phyloP scores from a whole-genome alignment of 176 grass and related monocot species.

The Olyra latifolia region DNA sequence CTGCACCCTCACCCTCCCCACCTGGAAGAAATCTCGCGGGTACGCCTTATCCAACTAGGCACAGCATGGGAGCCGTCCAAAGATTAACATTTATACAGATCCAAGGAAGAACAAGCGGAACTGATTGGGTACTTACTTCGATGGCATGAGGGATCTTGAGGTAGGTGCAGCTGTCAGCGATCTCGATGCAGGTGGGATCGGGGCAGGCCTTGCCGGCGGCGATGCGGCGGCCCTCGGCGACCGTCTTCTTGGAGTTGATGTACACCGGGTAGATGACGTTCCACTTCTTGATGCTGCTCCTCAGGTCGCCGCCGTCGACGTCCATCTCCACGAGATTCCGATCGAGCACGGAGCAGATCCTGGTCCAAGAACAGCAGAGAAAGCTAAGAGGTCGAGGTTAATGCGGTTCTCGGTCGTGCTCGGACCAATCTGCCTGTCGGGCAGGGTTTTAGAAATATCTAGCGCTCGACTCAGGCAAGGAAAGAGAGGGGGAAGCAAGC shows the following conservation, averaged over 20 bases:
- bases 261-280: constrained; percentile 92
- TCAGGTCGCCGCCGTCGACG: constrained; percentile 29
- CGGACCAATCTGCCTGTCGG: background rate
- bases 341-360: background rate
- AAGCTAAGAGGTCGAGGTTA: background rate
- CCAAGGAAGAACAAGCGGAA: background rate
- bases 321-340: constrained; percentile 42
- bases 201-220: constrained; percentile 68
- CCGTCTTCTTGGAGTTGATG: constrained; percentile 94
- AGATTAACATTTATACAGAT: background rate
- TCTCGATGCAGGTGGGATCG: constrained; percentile 88
- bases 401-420: background rate
- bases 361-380: background rate
- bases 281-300: constrained; percentile 85
- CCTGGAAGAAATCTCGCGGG: constrained; percentile 90
- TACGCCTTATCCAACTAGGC: constrained; percentile 87
- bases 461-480: background rate
- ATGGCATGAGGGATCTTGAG: constrained; percentile 81
- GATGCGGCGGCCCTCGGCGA: constrained; percentile 82
- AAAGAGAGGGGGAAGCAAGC: background rate
- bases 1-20: constrained; percentile 87
- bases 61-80: background rate
- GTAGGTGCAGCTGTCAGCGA: constrained; percentile 71
- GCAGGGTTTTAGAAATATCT: background rate
- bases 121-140: constrained; percentile 28